phyloP scores from a whole-genome alignment of 768 basidiomycete genomes.

The Cystobasidium ongulense region DNA sequence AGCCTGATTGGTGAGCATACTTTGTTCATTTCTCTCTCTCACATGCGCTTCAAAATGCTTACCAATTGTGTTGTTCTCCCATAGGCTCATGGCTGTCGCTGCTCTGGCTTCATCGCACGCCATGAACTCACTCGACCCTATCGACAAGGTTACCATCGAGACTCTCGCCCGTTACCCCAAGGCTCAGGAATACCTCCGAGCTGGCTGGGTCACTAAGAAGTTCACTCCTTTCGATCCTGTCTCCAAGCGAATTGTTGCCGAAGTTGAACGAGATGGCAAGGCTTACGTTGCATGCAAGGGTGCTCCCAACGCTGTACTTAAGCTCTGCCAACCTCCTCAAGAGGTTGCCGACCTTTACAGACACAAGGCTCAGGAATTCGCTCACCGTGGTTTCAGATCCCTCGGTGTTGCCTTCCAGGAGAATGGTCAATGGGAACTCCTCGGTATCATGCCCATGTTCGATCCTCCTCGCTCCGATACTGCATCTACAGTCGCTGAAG shows the following conservation, averaged over 20 bases:
- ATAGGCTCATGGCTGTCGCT: constrained; percentile 47
- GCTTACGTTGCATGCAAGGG: constrained; percentile 50
- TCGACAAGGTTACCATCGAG: constrained; percentile 51
- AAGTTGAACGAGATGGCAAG: constrained; percentile 50
- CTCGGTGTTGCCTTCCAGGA: constrained; percentile 52
- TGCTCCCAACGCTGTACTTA: constrained; percentile 50
- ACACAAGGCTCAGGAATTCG: constrained; percentile 47
- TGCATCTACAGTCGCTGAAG: constrained; percentile 49
- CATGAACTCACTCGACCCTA: constrained; percentile 51
- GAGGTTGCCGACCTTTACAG: constrained; percentile 46
- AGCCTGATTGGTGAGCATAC: constrained; percentile 44
- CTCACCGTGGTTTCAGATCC: constrained; percentile 50
- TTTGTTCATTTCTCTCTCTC: neutral
- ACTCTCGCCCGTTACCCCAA: constrained; percentile 49
- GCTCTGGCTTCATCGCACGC: constrained; percentile 52
- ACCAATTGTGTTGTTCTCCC: neutral
- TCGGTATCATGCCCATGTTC: constrained; percentile 50
- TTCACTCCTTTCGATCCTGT: constrained; percentile 53
- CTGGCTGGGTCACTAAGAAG: constrained; percentile 50
- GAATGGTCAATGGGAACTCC: constrained; percentile 49
- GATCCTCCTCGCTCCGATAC: constrained; percentile 52
- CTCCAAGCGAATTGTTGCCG: constrained; percentile 52
- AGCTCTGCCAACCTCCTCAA: constrained; percentile 46
- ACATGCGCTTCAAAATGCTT: neutral
- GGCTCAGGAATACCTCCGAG: constrained; percentile 49